phyloP scores from a whole-genome alignment of 2,329 filamentous ascomycete species.

The Phyllosticta ampelicida region DNA sequence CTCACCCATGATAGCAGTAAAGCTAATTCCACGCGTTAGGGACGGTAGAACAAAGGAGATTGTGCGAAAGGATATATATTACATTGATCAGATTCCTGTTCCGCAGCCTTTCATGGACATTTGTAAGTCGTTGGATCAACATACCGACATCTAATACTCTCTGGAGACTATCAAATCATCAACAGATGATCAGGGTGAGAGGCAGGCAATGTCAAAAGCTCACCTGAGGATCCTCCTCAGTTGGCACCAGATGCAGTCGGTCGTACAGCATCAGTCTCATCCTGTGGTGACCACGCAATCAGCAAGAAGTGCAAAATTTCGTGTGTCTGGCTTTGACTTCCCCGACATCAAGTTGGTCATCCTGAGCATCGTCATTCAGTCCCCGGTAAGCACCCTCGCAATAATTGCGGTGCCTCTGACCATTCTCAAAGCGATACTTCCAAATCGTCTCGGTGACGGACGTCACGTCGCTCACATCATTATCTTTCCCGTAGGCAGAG shows the following conservation, averaged over 20 bases:
- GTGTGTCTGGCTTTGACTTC: not conserved
- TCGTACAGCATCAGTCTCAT: slow-evolving; percentile 18
- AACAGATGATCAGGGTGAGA: not conserved
- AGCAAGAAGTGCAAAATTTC: not conserved
- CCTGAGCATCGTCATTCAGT: slow-evolving; percentile 19
- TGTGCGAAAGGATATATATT: slow-evolving; percentile 8
- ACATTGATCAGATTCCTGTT: slow-evolving; percentile 34
- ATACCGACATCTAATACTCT: slow-evolving; percentile 27
- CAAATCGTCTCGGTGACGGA: slow-evolving; percentile 22
- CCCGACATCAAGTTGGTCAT: slow-evolving; percentile 10
- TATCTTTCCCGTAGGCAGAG: slow-evolving; percentile 15
- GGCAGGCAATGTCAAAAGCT: slow-evolving; percentile 11
- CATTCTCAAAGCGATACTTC: slow-evolving; percentile 18
- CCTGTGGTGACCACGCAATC: slow-evolving; percentile 18
- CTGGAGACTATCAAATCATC: slow-evolving; percentile 10
- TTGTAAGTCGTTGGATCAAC: not conserved
- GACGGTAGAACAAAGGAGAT: no score
- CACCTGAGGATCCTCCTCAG: slow-evolving; percentile 15
- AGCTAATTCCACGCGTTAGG: slow-evolving; percentile 19
- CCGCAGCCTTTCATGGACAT: slow-evolving; percentile 26
- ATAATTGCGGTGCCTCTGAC: slow-evolving; percentile 9
- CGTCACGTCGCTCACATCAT: slow-evolving; percentile 21
- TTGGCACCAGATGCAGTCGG: slow-evolving; percentile 18
- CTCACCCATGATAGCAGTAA: slow-evolving; percentile 21
- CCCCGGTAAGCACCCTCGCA: slow-evolving; percentile 11